These are phyloP conservation scores for Rosa lucieae DNA, from an alignment of 306 rosid species.

Conservation along the genomic window DNA sequence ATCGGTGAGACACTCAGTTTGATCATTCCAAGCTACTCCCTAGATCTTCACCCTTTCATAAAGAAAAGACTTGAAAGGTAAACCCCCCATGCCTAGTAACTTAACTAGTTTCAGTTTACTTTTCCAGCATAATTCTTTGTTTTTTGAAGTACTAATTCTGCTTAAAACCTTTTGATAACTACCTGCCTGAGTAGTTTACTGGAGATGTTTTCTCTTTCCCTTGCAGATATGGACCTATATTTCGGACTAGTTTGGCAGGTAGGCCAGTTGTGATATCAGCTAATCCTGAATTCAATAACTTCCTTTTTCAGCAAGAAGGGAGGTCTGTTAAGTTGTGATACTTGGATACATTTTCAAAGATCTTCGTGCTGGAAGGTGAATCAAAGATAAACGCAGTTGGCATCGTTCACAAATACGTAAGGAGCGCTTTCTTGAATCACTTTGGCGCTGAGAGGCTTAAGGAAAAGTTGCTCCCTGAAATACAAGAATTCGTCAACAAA, in stretches of 20 bases:
- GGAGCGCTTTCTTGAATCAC: constrained; percentile 35
- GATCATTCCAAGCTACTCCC: too few species aligned
- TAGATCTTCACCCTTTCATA: too few species aligned
- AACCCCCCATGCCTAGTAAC: too few species aligned
- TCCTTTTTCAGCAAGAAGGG: constrained; percentile 37
- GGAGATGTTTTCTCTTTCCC: background rate
- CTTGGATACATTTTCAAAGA: constrained; percentile 33
- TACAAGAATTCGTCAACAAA: constrained; percentile 26
- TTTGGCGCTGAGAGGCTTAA: constrained; percentile 38
- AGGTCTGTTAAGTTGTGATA: constrained; percentile 37
- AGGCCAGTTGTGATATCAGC: constrained; percentile 31
- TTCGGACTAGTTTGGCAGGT: constrained; percentile 37
- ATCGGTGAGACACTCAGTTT: too few species aligned
- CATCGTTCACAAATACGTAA: constrained; percentile 34
- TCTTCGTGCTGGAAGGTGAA: constrained; percentile 32
- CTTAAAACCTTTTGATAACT: too few species aligned
- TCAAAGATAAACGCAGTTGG: constrained; percentile 18
- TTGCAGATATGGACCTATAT: constrained; percentile 44
- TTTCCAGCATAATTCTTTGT: too few species aligned
- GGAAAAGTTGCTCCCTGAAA: constrained; percentile 30
- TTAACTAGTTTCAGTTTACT: too few species aligned
- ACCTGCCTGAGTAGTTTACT: too few species aligned
- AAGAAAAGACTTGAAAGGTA: too few species aligned
- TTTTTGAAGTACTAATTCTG: too few species aligned
- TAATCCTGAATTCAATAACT: constrained; percentile 37